These are phyloP conservation scores for Westerdykella sp. DNA, from an alignment of 2,329 filamentous ascomycete genomes.

Conservation along the genomic window DNA sequence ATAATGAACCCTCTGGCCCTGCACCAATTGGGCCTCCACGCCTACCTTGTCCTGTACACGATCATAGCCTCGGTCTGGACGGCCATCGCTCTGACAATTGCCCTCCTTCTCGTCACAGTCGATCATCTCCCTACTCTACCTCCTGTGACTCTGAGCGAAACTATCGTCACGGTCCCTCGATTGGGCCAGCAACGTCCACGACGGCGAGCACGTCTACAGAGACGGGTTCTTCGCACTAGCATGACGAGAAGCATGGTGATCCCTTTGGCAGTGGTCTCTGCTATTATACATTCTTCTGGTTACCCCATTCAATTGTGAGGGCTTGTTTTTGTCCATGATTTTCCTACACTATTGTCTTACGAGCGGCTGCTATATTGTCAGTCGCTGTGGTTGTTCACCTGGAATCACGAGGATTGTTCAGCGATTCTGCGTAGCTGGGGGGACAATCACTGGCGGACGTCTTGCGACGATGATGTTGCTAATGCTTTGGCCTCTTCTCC, in stretches of 20 bases:
- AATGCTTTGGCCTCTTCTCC: too few relatives aligned
- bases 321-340: slow-evolving; percentile 32
- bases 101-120: slow-evolving; percentile 18
- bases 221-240: slow-evolving; percentile 8
- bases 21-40: slow-evolving; percentile 4
- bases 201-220: too few relatives aligned
- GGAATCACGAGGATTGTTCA: too few relatives aligned
- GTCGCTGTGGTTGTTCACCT: too few relatives aligned
- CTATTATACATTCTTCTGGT: slow-evolving; percentile 30
- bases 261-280: slow-evolving; percentile 20
- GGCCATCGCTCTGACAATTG: slow-evolving; percentile 19
- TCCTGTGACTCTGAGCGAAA: slow-evolving; percentile 13
- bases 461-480: too few relatives aligned
- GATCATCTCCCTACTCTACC: slow-evolving; percentile 11
- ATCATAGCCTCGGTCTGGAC: slow-evolving; percentile 16
- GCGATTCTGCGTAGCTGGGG: too few relatives aligned
- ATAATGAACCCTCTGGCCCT: slow-evolving; percentile 4
- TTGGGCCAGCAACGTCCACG: slow-evolving; percentile 1
- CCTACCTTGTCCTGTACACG: slow-evolving; percentile 14
- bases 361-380: too few relatives aligned
- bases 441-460: too few relatives aligned
- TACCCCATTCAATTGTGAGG: slow-evolving; percentile 29
- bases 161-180: slow-evolving; percentile 7
- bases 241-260: slow-evolving; percentile 22
- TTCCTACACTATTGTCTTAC: background rate